phyloP scores from a whole-genome alignment of 768 basidiomycete genomes.

The Mycena galopus region DNA sequence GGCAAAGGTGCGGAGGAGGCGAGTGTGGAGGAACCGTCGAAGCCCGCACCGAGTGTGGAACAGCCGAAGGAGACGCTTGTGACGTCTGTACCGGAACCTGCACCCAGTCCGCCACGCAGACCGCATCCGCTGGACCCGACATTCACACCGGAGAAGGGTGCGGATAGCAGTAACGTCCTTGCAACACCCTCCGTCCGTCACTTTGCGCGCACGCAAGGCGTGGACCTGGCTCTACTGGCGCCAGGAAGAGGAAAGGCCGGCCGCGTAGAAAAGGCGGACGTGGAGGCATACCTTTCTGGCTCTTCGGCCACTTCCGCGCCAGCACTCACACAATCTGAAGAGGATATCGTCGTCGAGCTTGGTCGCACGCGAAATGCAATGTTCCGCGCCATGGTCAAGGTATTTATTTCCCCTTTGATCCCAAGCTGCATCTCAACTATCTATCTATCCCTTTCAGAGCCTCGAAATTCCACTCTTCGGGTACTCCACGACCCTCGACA shows the following conservation, averaged over 20 bases:
- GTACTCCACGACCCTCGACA: slow-evolving; percentile 82
- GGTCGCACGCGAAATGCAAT: slow-evolving; percentile 70
- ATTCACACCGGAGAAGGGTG: slow-evolving; percentile 30
- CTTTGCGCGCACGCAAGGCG: slow-evolving; percentile 73
- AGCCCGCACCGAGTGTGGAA: slow-evolving; percentile 1
- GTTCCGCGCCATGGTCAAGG: slow-evolving; percentile 94
- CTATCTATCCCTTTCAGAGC: slow-evolving; percentile 62
- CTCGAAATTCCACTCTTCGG: slow-evolving; percentile 90
- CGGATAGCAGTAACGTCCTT: slow-evolving; percentile 56
- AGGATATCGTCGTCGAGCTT: slow-evolving; percentile 77
- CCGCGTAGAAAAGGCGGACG: slow-evolving; percentile 79
- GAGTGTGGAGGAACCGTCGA: slow-evolving; percentile 34
- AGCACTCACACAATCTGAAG: slow-evolving; percentile 16
- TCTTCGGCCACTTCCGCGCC: slow-evolving; percentile 26
- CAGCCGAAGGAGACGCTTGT: neutral
- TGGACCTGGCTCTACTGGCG: slow-evolving; percentile 69
- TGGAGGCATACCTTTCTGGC: slow-evolving; percentile 69
- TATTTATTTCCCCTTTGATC: slow-evolving; percentile 40
- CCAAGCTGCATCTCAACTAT: too few relatives aligned
- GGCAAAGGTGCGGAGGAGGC: slow-evolving; percentile 37
- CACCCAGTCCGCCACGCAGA: slow-evolving; percentile 28
- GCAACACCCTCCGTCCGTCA: slow-evolving; percentile 86
- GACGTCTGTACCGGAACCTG: neutral
- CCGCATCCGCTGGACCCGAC: slow-evolving; percentile 54
- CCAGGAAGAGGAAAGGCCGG: slow-evolving; percentile 83